Percentiles rank a stretch among this genome's conserved stretches.
Conservation (phyloP, 1,139 yeast species). For the Blastobotrys petasosporus region DNA sequence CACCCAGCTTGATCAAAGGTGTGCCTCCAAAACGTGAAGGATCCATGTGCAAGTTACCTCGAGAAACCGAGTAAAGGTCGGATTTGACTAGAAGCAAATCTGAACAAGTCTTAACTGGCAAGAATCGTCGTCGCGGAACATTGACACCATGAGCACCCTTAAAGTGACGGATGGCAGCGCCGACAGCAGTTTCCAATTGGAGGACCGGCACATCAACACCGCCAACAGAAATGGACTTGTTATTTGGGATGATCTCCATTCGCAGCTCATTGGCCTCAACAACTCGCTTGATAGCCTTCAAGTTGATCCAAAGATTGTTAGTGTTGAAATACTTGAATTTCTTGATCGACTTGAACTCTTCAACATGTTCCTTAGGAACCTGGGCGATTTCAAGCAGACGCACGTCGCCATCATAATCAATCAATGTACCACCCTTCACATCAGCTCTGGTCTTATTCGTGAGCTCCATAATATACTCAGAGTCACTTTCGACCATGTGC, state of each 20-base stretch:
- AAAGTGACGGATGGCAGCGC: slow-evolving; percentile 97
- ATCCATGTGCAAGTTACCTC: slow-evolving; percentile 83
- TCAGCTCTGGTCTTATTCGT: slow-evolving; percentile 99
- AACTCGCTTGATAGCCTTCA: slow-evolving; percentile 87
- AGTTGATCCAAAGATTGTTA: slow-evolving; percentile 94
- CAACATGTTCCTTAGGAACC: slow-evolving; percentile 97
- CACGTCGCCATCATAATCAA: slow-evolving; percentile 91
- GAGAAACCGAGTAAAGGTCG: slow-evolving; percentile 86
- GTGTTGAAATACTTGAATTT: slow-evolving; percentile 98
- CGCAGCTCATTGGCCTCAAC: slow-evolving; percentile 79
- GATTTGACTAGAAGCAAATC: slow-evolving; percentile 92
- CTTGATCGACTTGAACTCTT: slow-evolving; percentile 95
- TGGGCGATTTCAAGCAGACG: slow-evolving; percentile 96
- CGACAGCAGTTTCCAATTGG: slow-evolving; percentile 97
- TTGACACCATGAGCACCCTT: slow-evolving; percentile 95
- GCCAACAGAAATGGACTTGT: slow-evolving; percentile 74
- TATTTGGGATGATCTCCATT: slow-evolving; percentile 93
- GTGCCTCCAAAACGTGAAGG: slow-evolving; percentile 81
- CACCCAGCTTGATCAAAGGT: slow-evolving; percentile 92
- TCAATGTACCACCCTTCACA: slow-evolving; percentile 98
- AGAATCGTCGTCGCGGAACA: slow-evolving; percentile 94
- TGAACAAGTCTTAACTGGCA: slow-evolving; percentile 96
- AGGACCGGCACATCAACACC: slow-evolving; percentile 74
- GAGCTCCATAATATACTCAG: slow-evolving; percentile 96
- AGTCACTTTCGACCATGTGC: slow-evolving; percentile 86